Percentiles rank a stretch among this genome's conserved stretches.
These are phyloP conservation scores for Sugiyamaella floridensis DNA, from an alignment of 805 yeast genomes.

Conservation along the genomic window DNA sequence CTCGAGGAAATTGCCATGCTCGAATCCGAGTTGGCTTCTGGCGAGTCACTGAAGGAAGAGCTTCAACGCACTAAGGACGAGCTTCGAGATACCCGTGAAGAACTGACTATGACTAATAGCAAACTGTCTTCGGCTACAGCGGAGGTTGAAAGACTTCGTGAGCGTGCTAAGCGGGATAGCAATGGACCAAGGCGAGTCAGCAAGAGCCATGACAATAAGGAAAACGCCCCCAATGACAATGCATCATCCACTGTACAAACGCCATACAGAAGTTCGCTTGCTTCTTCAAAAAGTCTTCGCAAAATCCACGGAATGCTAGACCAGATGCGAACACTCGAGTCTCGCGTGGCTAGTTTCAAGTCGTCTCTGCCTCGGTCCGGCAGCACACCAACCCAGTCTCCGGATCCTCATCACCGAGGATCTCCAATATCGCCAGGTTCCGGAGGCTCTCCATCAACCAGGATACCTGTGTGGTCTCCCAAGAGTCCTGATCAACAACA, in stretches of 20 bases:
- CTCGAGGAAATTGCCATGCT: slow-evolving; percentile 36
- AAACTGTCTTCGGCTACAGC: background rate
- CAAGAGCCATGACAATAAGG: background rate
- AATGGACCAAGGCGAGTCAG: background rate
- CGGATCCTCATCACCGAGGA: background rate
- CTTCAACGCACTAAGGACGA: slow-evolving; percentile 32
- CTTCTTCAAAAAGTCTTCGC: slow-evolving; percentile 24
- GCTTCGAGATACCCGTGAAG: slow-evolving; percentile 30
- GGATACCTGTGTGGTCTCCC: slow-evolving; percentile 8
- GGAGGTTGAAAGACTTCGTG: background rate
- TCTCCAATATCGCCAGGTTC: background rate
- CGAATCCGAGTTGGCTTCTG: slow-evolving; percentile 33
- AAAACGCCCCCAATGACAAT: background rate
- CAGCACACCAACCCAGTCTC: slow-evolving; percentile 8
- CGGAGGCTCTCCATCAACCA: background rate
- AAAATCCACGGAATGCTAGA: slow-evolving; percentile 27
- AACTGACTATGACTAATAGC: slow-evolving; percentile 17
- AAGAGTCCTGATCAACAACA: background rate
- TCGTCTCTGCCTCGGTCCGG: slow-evolving; percentile 20
- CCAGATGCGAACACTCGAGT: slow-evolving; percentile 24
- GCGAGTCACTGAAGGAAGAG: slow-evolving; percentile 24
- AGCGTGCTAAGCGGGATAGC: background rate
- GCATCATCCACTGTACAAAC: background rate
- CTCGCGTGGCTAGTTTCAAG: slow-evolving; percentile 25
- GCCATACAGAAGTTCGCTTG: slow-evolving; percentile 6